Percentiles rank a stretch among this genome's conserved stretches.
phyloP scores from a whole-genome alignment of 2,329 filamentous ascomycete genomes.

The Alternaria consortialis region DNA sequence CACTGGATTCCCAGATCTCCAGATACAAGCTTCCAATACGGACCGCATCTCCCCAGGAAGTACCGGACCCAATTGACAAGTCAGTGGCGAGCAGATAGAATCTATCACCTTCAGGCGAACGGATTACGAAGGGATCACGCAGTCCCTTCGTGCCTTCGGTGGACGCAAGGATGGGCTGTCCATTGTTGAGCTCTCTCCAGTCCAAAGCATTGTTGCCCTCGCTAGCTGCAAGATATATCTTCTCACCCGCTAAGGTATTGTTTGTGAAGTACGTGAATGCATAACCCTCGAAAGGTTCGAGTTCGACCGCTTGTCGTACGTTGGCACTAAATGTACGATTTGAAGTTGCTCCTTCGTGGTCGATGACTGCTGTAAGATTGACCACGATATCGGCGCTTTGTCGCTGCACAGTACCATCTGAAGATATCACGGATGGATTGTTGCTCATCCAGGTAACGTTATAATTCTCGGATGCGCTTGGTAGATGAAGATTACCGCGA shows the following conservation, averaged over 20 bases:
- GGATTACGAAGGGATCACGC: constrained; percentile 64
- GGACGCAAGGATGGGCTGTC: constrained; percentile 58
- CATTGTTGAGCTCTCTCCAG: constrained; percentile 62
- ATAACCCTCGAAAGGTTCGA: constrained; percentile 57
- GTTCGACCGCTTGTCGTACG: constrained; percentile 44
- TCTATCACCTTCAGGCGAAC: constrained; percentile 60
- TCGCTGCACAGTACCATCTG: constrained; percentile 51
- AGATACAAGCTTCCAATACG: constrained; percentile 60
- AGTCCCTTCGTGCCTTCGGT: constrained; percentile 60
- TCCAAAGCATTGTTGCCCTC: constrained; percentile 62
- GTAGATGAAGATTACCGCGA: constrained; percentile 53
- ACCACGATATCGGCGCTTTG: constrained; percentile 41
- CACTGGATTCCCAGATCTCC: constrained; percentile 63
- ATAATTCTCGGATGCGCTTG: constrained; percentile 39
- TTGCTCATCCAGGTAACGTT: constrained; percentile 52
- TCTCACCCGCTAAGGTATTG: constrained; percentile 57
- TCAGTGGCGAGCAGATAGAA: constrained; percentile 64
- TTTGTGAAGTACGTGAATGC: constrained; percentile 64
- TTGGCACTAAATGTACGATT: constrained; percentile 49
- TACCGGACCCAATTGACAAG: constrained; percentile 64
- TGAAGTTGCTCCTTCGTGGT: constrained; percentile 19
- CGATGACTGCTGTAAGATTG: constrained; percentile 50
- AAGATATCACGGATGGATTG: constrained; percentile 45
- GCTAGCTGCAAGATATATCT: constrained; percentile 63
- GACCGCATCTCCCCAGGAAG: constrained; percentile 61